Evolutionary conservation across 129 eudicot genomes (phyloP), one percentile per base, ranked within the genome.

Genomic region (Ambrosia trifida): DNA sequence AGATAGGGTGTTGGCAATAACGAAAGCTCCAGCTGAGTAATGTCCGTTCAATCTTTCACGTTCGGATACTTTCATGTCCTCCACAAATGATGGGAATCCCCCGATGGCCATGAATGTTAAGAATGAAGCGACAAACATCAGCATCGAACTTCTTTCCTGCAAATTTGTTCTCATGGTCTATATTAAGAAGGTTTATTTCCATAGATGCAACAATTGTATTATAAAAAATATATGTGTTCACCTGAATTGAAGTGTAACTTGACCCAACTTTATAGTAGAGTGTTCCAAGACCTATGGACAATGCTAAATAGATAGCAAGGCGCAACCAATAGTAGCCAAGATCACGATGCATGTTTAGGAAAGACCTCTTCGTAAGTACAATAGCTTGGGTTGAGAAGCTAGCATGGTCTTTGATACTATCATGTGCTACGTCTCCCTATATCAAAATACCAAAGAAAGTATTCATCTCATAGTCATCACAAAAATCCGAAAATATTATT

Each of bases 91-190:
- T 58, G 95, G 97, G 79, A 90, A 90, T 60, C 95, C 95, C 0
- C 97, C 95, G 28, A 90, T 90, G 28, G 97, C 87, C 95, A 87
- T 87, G 66, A 90, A 90, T 47, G 95, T 90, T 80, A 90, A 77
- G 84, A 87, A 87, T 40, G 86, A 68, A 35, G 57, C 84, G 31
- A 88, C 88, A 76, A 90, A 90, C 86, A 85, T 81, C 63, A 90
- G 65, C 95, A 90, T 79, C n/a, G 91, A 78, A 53, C 88, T 83
- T 73, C 87, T 86, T 68, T 88, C 94, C 96, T 89, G 83, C 50
- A 19, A 58, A 32, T 69, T 56, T 24, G 4, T 41, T 20, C 4
- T 28, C 41, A 66, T 12, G 6, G 3, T 3, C 0, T 18, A 0
- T 1, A 2, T 49, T 1, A 0, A 24, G n/a, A n/a, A n/a, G n/a